Conservation (phyloP, 352 stramenopile species). For the Plasmopara muralis region DNA sequence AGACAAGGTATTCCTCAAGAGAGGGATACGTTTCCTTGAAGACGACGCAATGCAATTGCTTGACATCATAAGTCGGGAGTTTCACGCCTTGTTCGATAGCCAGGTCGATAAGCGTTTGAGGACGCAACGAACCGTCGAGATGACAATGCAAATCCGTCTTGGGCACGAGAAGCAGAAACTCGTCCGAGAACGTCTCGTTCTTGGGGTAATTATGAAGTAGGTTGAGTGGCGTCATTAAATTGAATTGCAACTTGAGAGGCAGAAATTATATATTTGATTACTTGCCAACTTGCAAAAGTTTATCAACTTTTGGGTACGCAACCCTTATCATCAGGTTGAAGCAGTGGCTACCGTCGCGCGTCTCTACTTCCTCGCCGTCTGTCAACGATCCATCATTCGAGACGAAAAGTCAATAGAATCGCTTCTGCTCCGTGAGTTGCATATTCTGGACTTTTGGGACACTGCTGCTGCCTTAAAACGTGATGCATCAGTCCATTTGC, state of each 20-base stretch:
- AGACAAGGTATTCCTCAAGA: constrained; percentile 79
- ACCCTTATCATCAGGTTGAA: not conserved
- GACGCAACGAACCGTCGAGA: constrained; percentile 76
- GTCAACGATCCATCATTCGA: no score
- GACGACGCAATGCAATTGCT: constrained; percentile 45
- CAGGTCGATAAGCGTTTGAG: constrained; percentile 78
- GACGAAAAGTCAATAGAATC: not conserved
- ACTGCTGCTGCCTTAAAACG: constrained; percentile 42
- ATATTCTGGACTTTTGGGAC: constrained; percentile 49
- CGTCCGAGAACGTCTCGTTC: constrained; percentile 57
- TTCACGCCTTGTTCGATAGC: constrained; percentile 57
- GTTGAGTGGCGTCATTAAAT: no score
- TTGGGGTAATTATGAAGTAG: constrained; percentile 26
- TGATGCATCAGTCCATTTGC: constrained; percentile 50
- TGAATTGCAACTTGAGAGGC: not conserved
- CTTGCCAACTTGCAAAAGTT: not conserved
- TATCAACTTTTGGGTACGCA: not conserved
- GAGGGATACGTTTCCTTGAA: constrained; percentile 81
- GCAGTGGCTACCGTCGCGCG: not conserved
- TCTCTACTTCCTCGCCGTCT: not conserved
- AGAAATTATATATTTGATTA: not conserved
- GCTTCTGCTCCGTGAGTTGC: constrained; percentile 64
- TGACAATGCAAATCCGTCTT: constrained; percentile 87
- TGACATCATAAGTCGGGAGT: constrained; percentile 71
- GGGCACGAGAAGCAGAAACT: constrained; percentile 61